phyloP scores from a whole-genome alignment of 2,329 filamentous ascomycete genomes.

The Ramularia collo-cygni region DNA sequence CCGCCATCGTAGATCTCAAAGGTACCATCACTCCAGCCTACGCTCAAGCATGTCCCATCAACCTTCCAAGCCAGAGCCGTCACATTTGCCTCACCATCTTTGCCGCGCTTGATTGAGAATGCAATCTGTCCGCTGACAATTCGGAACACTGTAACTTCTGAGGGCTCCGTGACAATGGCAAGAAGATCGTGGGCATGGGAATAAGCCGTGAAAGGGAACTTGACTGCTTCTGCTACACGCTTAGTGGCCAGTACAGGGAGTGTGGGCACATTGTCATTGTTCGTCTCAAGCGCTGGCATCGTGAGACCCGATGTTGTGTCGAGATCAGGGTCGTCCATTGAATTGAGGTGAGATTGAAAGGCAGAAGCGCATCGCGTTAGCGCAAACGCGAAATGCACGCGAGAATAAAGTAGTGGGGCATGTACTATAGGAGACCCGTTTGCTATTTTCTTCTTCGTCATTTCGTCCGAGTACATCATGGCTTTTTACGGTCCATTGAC shows the following conservation, averaged over 20 bases:
- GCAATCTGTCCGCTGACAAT: conserved; percentile 70
- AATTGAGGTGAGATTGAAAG: no score
- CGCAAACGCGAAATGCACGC: no score
- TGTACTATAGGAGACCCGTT: no score
- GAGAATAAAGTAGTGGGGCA: no score
- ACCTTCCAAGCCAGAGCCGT: conserved; percentile 41
- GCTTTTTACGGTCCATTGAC: no score
- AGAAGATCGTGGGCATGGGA: conserved; percentile 81
- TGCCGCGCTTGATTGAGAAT: conserved; percentile 45
- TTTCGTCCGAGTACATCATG: no score
- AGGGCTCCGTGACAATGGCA: conserved; percentile 59
- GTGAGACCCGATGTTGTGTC: no score
- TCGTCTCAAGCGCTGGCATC: no score
- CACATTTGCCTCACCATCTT: conserved; percentile 26
- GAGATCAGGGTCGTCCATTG: no score
- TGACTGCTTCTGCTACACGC: conserved; percentile 49
- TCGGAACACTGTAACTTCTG: conserved; percentile 70
- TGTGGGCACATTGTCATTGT: background rate
- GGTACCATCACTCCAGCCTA: conserved; percentile 75
- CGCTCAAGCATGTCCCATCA: conserved; percentile 53
- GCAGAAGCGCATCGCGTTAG: no score
- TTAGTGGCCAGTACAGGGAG: conserved; percentile 43
- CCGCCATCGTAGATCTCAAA: conserved; percentile 34
- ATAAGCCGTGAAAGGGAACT: conserved; percentile 58
- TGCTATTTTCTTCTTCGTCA: no score